Evolutionary conservation across 257 asterid genomes (phyloP).

Genomic region (Ophiorrhiza pumila): DNA sequence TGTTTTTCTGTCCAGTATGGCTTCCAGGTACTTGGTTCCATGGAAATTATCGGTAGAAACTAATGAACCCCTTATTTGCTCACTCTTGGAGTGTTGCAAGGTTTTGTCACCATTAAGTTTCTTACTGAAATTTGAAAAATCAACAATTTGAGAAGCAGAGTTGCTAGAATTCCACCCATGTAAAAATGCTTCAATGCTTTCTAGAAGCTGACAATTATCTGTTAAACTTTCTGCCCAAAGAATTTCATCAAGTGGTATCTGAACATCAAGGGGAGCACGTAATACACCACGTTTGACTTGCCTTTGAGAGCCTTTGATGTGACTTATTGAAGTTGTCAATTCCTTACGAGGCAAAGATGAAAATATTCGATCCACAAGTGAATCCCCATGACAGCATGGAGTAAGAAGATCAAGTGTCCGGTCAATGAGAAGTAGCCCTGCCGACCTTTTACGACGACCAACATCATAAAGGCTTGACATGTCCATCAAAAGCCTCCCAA

Average conservation of each 20-base stretch:
- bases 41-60: conserved; percentile 72
- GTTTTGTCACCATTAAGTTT: conserved; percentile 44
- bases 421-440: conserved; percentile 81
- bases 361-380: conserved; percentile 86
- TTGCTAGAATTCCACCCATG: conserved; percentile 68
- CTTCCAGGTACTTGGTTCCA: conserved; percentile 85
- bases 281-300: conserved; percentile 50
- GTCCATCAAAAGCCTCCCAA: conserved; percentile 88
- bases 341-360: conserved; percentile 72
- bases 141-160: conserved; percentile 45
- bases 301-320: conserved; percentile 51
- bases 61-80: conserved; percentile 68
- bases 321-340: conserved; percentile 45
- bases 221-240: conserved; percentile 42
- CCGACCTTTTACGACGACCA: conserved; percentile 87
- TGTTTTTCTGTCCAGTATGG: conserved; percentile 75
- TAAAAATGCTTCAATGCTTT: conserved; percentile 72
- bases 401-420: conserved; percentile 99
- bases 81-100: conserved; percentile 30
- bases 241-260: conserved; percentile 63
- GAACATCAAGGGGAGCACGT: conserved; percentile 71
- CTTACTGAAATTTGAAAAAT: conserved; percentile 46
- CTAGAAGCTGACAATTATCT: conserved; percentile 53
- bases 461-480: conserved; percentile 99
- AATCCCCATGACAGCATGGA: conserved; percentile 97